phyloP scores from a whole-genome alignment of 805 yeast species.

The Saccharomycopsis sp. region DNA sequence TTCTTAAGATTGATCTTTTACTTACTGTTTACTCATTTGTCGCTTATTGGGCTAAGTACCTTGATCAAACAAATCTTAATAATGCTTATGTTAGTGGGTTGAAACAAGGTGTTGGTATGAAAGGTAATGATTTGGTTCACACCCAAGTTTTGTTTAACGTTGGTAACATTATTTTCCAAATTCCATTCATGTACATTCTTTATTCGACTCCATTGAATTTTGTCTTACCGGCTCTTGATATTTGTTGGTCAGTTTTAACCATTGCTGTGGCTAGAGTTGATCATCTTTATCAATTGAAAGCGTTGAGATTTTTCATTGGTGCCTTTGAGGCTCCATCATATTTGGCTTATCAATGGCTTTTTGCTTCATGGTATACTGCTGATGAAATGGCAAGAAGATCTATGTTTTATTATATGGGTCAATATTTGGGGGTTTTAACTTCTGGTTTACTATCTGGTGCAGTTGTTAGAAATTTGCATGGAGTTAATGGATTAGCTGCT shows the following conservation, averaged over 20 bases:
- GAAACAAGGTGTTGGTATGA: slow-evolving; percentile 46
- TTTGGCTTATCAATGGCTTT: slow-evolving; percentile 54
- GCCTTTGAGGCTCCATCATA: slow-evolving; percentile 60
- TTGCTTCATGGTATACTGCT: slow-evolving; percentile 51
- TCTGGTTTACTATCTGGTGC: slow-evolving; percentile 58
- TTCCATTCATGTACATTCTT: slow-evolving; percentile 55
- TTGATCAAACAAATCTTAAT: slow-evolving; percentile 53
- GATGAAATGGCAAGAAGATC: slow-evolving; percentile 55
- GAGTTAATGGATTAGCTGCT: slow-evolving; percentile 33
- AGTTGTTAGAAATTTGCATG: slow-evolving; percentile 37
- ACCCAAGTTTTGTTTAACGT: slow-evolving; percentile 52
- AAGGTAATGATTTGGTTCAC: slow-evolving; percentile 56
- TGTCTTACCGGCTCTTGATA: slow-evolving; percentile 48
- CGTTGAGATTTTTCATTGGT: slow-evolving; percentile 59
- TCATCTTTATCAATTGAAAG: slow-evolving; percentile 47
- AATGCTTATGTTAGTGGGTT: slow-evolving; percentile 65
- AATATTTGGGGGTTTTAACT: slow-evolving; percentile 70
- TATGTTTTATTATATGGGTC: slow-evolving; percentile 55
- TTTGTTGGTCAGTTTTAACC: slow-evolving; percentile 64
- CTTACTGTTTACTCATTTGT: slow-evolving; percentile 48
- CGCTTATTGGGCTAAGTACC: slow-evolving; percentile 62
- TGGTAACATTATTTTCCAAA: slow-evolving; percentile 54
- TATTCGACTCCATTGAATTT: slow-evolving; percentile 50
- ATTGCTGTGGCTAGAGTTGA: slow-evolving; percentile 45
- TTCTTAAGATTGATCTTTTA: slow-evolving; percentile 48